Base-by-base conservation (phyloP, 129 eudicot species). In the Arctium lappa region DNA sequence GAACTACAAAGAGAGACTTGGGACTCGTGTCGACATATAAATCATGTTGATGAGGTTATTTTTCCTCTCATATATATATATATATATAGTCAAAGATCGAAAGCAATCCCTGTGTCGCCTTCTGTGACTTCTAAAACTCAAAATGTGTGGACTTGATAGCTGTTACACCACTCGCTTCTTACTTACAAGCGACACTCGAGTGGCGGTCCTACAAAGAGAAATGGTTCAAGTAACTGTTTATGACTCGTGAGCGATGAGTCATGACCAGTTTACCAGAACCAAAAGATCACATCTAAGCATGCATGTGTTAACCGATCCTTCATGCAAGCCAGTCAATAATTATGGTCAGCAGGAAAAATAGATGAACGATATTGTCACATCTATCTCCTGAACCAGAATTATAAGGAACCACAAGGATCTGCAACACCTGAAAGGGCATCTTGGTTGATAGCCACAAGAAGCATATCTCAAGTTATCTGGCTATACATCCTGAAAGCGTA, bases 121-220 rank as follows among this genome's bases (percentile, higher is more conserved):
- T 56, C 40, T 71, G 39, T 9, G 73, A 72, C 74, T 77, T 71
- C 8, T 80, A 29, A 72, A 72, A 77, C 50, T 44, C 27, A 11
- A 36, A 62, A 29, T 77, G n/a, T 82, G 83, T 65, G 84, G 86
- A 75, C 65, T 81, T 72, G 68, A 0, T 81, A 62, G 68, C 0
- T 40, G 30, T 72, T 73, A 62, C 87, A 31, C 76, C 33, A 22
- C 83, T 31, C 81, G 36, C 34, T 2, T n/a, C 36, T 44, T 73
- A 71, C 38, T 50, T 76, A 46, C n/a, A 13, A 77, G 40, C 34
- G 71, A 32, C 5, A 48, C 77, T 74, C 81, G 60, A 44, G 60
- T 69, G 86, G 40, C 83, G 86, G 69, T 76, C 88, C 88, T 86
- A 81, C 89, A 86, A 86, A 78, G 86, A 74, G 72, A 86, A 86